phyloP scores from a whole-genome alignment of 495 filamentous ascomycete genomes.

The Niebla homalea region DNA sequence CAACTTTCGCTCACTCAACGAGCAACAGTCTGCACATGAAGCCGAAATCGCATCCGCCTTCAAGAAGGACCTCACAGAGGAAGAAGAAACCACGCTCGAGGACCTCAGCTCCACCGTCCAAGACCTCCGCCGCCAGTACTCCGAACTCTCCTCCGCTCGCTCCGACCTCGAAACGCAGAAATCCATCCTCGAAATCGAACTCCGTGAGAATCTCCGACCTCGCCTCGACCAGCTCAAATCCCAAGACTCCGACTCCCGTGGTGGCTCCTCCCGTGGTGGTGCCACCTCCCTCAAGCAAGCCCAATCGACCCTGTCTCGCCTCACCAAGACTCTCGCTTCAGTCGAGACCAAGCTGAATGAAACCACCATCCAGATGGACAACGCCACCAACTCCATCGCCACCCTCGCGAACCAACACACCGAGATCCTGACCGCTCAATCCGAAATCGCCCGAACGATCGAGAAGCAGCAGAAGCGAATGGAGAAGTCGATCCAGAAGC shows the following conservation, averaged over 20 bases:
- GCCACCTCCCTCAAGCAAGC: conserved; percentile 48
- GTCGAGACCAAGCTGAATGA: conserved; percentile 55
- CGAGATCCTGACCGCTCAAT: conserved; percentile 52
- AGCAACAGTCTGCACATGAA: conserved; percentile 59
- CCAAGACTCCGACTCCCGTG: conserved; percentile 53
- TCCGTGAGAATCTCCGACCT: conserved; percentile 72
- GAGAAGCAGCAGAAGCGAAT: conserved; percentile 80
- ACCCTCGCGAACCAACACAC: conserved; percentile 49
- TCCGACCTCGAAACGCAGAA: conserved; percentile 74
- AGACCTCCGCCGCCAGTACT: conserved; percentile 57
- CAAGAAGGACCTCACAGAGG: conserved; percentile 73
- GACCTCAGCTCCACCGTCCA: conserved; percentile 52
- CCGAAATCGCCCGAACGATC: conserved; percentile 67
- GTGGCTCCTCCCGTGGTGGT: conserved; percentile 44
- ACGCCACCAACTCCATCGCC: conserved; percentile 42
- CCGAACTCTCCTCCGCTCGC: conserved; percentile 56
- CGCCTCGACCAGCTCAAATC: conserved; percentile 76
- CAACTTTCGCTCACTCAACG: conserved; percentile 59
- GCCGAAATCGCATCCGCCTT: conserved; percentile 73
- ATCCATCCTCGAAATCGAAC: conserved; percentile 63
- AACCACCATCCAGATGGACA: conserved; percentile 59
- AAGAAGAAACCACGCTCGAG: conserved; percentile 73
- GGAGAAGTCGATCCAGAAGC: conserved; percentile 83
- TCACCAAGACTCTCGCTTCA: conserved; percentile 45
- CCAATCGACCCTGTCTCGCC: conserved; percentile 68